Evolutionary conservation across 2,329 filamentous ascomycete species (phyloP), one percentile per base, ranked within the genome.

Genomic region (Fusarium compactum): DNA sequence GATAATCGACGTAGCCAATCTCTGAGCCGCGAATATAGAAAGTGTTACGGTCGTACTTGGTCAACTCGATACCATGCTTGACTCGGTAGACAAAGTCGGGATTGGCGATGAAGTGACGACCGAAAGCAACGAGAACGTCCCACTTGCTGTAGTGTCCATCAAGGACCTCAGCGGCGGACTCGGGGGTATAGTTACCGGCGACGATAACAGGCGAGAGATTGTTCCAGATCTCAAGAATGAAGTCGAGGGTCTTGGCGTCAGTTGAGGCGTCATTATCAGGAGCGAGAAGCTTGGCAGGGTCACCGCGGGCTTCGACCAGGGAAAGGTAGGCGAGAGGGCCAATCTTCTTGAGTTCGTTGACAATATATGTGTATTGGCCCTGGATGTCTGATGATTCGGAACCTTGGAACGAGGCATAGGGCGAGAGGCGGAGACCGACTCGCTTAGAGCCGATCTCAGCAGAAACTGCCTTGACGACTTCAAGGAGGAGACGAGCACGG

Each of bases 401-500:
- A 0, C 69, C 77, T 18, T 77, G 76, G 54, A 76, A 78, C 0
- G 55, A 57, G 5, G 71, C 75, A 46, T 75, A 78, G 1, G 78
- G 77, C 2, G 75, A 77, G 0, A 85, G 75, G 7, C 84, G 77
- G 3, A 85, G 71, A 2, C 81, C 83, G 70, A 83, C 82, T 1
- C 71, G 76, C 20, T 76, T 69, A 0, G 83, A 80, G 16, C 75
- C 68, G 11, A 82, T 75, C 3, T 76, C 78, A 0, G 56, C 75
- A 5, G 78, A 73, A 3, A 82, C 72, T 16, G 77, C 75, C 61
- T 82, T 76, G 14, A 83, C 79, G 6, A 86, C 78, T 62, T 87
- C 85, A 12, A 85, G 70, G 16, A 83, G 78, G 11, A 87, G 71
- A 6, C 85, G 81, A 15, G 83, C 82, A 8, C 86, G 80, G 69